phyloP scores from a whole-genome alignment of 164 flowering plant genomes.

The Aristolochia fimbriata region DNA sequence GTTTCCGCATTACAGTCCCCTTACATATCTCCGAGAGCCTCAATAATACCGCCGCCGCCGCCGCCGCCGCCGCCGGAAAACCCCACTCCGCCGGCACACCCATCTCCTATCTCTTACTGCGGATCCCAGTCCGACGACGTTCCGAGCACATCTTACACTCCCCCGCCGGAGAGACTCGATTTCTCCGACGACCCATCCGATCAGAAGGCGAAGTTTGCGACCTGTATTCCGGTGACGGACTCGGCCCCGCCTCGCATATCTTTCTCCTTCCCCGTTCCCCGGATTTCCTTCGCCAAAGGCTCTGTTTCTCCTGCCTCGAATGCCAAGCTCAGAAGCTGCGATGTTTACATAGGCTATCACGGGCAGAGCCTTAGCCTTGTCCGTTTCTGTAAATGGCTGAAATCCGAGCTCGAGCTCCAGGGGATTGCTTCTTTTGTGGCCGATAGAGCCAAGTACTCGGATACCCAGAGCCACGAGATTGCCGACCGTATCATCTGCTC shows the following conservation, averaged over 20 bases:
- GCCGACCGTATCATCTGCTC: conserved; percentile 85
- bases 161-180: conserved; percentile 66
- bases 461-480: conserved; percentile 78
- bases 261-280: conserved; percentile 77
- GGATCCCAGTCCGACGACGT: conserved; percentile 70
- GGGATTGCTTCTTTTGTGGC: conserved; percentile 88
- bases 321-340: conserved; percentile 82
- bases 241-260: conserved; percentile 58
- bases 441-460: conserved; percentile 71
- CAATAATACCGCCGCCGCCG: conserved; percentile 11
- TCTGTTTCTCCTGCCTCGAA: conserved; percentile 53
- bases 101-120: conserved; percentile 36
- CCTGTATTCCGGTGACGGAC: conserved; percentile 33
- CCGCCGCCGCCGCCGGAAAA: no score
- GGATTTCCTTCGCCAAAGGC: conserved; percentile 62
- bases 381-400: conserved; percentile 83
- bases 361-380: conserved; percentile 55
- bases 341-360: conserved; percentile 82
- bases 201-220: conserved; percentile 37
- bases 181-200: conserved; percentile 45
- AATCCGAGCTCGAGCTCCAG: conserved; percentile 79
- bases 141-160: conserved; percentile 88
- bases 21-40: conserved; percentile 76
- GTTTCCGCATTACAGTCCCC: conserved; percentile 90
- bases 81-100: conserved; percentile 13